phyloP scores from a whole-genome alignment of 495 filamentous ascomycete genomes.

The Xylaria scruposa region DNA sequence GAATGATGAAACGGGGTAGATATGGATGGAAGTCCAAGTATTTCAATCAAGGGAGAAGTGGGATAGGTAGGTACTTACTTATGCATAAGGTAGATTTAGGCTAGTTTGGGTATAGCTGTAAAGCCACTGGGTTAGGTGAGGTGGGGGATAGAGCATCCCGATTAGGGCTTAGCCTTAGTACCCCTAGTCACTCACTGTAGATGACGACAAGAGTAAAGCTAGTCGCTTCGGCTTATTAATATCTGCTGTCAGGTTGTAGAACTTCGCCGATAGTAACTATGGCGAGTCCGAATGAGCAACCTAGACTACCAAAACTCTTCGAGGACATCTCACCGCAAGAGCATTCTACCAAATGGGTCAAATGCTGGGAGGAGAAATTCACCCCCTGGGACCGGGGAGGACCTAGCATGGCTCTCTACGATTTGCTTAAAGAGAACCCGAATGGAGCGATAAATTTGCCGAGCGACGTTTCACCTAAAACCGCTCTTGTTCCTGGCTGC shows the following conservation, averaged over 20 bases:
- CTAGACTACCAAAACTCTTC: conserved; percentile 35
- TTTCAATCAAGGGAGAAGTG: background rate
- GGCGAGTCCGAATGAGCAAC: background rate
- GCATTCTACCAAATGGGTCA: conserved; percentile 61
- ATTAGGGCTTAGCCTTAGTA: background rate
- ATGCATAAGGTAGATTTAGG: background rate
- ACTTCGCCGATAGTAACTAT: background rate
- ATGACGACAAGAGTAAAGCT: background rate
- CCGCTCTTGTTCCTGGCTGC: conserved; percentile 73
- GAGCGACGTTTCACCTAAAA: conserved; percentile 47
- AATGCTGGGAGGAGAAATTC: conserved; percentile 68
- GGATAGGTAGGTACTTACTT: too few relatives aligned
- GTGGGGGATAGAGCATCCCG: background rate
- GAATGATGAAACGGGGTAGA: background rate
- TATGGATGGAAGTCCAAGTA: background rate
- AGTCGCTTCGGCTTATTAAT: background rate
- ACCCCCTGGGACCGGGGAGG: conserved; percentile 74
- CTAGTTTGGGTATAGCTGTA: background rate
- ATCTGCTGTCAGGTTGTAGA: background rate
- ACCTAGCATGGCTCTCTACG: conserved; percentile 71
- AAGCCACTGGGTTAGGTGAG: background rate
- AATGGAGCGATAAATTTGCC: conserved; percentile 53
- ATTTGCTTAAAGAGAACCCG: conserved; percentile 59
- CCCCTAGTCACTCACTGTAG: background rate
- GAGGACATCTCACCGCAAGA: conserved; percentile 28